Conservation (phyloP, 805 yeast species). For the Saccharomyces eubayanus region DNA sequence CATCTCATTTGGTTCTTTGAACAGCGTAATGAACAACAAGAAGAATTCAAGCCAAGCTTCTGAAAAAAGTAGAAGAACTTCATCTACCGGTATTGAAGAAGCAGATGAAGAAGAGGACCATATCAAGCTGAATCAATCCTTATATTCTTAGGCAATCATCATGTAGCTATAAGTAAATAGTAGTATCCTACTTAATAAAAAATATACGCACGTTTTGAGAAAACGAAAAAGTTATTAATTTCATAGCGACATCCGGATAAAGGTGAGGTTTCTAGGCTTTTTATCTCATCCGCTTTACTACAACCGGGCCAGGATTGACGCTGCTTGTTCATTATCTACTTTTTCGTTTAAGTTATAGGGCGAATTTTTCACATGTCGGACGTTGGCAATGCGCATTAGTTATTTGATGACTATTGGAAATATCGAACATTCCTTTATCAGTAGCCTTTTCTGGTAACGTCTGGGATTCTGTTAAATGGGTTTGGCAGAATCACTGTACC, state of each 20-base stretch:
- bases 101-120: constrained; percentile 21
- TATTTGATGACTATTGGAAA: not conserved
- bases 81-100: constrained; percentile 24
- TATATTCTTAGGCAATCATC: constrained; percentile 15
- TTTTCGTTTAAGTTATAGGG: not conserved
- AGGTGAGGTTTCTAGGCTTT: no score
- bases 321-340: not conserved
- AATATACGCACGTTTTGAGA: not conserved
- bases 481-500: not conserved
- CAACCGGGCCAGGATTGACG: not conserved
- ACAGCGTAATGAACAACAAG: constrained; percentile 28
- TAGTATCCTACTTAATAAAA: not conserved
- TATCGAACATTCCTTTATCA: not conserved
- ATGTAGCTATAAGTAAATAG: not conserved
- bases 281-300: not conserved
- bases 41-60: constrained; percentile 19
- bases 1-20: constrained; percentile 29
- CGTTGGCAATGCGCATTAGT: not conserved
- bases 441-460: not conserved
- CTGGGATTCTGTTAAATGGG: not conserved
- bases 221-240: not conserved
- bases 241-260: not conserved
- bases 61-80: constrained; percentile 10
- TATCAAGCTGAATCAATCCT: constrained; percentile 24
- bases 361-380: not conserved